Evolutionary conservation across 192 early-diverging fungal genomes (phyloP), one percentile per base, ranked within the genome.

Genomic region (Pecoramyces ruminantium): DNA sequence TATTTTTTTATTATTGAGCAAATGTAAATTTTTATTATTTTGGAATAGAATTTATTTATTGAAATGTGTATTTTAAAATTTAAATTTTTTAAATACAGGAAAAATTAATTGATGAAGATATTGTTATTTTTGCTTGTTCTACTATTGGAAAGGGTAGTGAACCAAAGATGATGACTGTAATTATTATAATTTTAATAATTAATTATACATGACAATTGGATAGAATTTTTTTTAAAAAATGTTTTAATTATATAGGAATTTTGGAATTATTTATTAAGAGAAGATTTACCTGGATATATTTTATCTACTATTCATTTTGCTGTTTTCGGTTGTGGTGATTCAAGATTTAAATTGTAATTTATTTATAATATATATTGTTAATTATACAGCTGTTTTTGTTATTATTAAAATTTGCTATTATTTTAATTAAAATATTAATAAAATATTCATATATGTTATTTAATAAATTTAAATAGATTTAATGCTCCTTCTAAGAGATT

Each of bases 261-360:
- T 82, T 99, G 97, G 97, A 90, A 89, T 79, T 95, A 94, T 83
- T 85, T 99, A 34, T 87, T 98, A 77, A 90, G 94, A 78, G 97
- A 96, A 83, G 88, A 92, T 13, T 83, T 93, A 29, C 90, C 95
- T 4, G 80, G 39, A 28, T 88, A 93, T 77, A 87, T 92, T 2
- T 86, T 97, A n/a, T 80, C 82, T 18, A 84, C 88, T n/a, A 80
- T 94, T 84, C 78, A 88, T 42, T 95, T 92, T 85, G 93, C 94
- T 8, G 96, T 99, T 28, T 94, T 98, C 88, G 97, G 96, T 4
- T 88, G 96, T 39, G 97, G 97, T 29, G 97, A 99, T 85, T 97
- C 96, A 27, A 95, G 95, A 29, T 99, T 97, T 84, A 79, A 84
- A 81, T 93, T 92, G 91, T 83, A 17, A 30, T 30, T 78, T 25